Evolutionary conservation across 495 filamentous ascomycete genomes (phyloP).

Genomic region (Lasiosphaeriaceae sp.): DNA sequence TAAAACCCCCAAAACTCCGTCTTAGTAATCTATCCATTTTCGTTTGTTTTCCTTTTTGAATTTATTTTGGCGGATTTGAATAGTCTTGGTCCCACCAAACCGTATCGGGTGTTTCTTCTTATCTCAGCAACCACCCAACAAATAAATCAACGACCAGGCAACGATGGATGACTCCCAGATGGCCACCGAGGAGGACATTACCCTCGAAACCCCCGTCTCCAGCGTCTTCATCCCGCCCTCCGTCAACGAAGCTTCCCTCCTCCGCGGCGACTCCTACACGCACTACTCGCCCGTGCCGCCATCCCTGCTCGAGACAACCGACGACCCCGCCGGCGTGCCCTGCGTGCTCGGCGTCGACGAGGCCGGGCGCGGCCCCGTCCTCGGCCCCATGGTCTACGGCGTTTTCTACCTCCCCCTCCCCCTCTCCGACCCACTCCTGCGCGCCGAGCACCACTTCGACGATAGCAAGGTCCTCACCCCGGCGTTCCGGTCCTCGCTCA

Average conservation of each 20-base stretch:
- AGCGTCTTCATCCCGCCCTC: conserved; percentile 76
- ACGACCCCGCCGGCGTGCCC: conserved; percentile 24
- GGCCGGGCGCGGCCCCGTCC: conserved; percentile 89
- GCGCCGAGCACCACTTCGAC: conserved; percentile 76
- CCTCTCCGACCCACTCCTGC: conserved; percentile 67
- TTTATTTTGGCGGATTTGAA: too few species aligned
- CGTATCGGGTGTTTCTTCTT: too few species aligned
- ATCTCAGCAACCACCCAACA: neutral
- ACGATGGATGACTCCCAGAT: conserved; percentile 46
- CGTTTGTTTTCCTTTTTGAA: too few species aligned
- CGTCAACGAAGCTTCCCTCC: conserved; percentile 56
- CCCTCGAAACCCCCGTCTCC: conserved; percentile 53
- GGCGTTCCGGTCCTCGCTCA: conserved; percentile 64
- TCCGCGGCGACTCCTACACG: conserved; percentile 75
- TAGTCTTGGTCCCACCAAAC: too few species aligned
- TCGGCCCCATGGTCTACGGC: conserved; percentile 97
- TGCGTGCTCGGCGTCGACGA: conserved; percentile 82
- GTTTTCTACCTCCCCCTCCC: conserved; percentile 75
- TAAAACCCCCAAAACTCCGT: too few species aligned
- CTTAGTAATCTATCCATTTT: too few species aligned
- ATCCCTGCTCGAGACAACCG: conserved; percentile 40
- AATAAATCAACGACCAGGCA: neutral
- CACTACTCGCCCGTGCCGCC: conserved; percentile 73
- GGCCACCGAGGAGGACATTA: conserved; percentile 33
- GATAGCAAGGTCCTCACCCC: conserved; percentile 87